A percentile compares a stretch with the other conserved stretches of the same genome.
These are phyloP conservation scores for Teunomyces cretensis DNA, from an alignment of 805 yeast genomes.

Conservation along the genomic window DNA sequence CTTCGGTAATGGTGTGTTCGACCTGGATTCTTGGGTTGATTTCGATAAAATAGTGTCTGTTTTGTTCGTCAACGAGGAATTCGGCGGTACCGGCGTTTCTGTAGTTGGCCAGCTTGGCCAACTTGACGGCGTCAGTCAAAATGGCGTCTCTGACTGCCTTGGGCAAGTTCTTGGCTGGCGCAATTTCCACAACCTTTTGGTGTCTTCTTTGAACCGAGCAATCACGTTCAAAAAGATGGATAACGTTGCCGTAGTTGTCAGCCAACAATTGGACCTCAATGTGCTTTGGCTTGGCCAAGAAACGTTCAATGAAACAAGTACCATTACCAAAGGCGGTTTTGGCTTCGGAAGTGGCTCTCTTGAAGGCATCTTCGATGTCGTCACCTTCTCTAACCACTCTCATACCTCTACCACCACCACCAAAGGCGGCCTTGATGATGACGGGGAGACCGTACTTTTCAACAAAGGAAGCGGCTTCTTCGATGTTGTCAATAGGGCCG, in stretches of 20 bases:
- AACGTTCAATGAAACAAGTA: constrained; percentile 95
- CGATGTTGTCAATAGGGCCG: constrained; percentile 84
- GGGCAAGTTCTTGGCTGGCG: constrained; percentile 93
- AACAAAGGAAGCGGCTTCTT: constrained; percentile 79
- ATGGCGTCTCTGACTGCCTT: constrained; percentile 84
- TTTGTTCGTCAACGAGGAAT: constrained; percentile 87
- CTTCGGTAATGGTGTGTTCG: constrained; percentile 98
- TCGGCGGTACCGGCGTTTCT: constrained; percentile 99
- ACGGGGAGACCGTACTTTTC: constrained; percentile 89
- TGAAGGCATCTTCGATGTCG: constrained; percentile 85
- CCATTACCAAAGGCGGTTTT: constrained; percentile 96
- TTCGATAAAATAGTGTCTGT: constrained; percentile 96
- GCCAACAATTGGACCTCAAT: constrained; percentile 96
- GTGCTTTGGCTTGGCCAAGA: constrained; percentile 93
- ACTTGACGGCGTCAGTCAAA: constrained; percentile 88
- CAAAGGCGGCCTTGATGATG: constrained; percentile 97
- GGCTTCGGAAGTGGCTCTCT: constrained; percentile 93
- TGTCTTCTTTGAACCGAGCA: constrained; percentile 99
- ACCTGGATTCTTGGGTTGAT: constrained; percentile 98
- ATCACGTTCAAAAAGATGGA: constrained; percentile 95
- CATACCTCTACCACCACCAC: constrained; percentile 99
- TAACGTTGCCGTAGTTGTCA: constrained; percentile 90
- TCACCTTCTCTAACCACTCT: constrained; percentile 98
- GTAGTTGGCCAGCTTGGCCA: constrained; percentile 86
- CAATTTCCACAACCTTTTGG: constrained; percentile 97